These are phyloP conservation scores for Balakata baccata DNA, from an alignment of 345 rosid species.

Conservation along the genomic window DNA sequence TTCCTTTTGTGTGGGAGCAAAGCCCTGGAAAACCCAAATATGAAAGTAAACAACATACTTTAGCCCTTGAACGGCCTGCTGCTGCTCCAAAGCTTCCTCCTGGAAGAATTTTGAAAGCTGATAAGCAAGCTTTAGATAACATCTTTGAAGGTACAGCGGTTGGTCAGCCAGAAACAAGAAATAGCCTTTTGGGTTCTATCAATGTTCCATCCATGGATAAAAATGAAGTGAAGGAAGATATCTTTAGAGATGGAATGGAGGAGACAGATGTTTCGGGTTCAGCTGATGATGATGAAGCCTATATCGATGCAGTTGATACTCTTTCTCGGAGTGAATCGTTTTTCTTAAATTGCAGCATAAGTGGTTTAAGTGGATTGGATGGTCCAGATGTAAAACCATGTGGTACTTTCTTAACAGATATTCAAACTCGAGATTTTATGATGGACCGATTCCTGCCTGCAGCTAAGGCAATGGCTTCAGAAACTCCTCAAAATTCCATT, in stretches of 20 bases:
- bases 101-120: conserved; percentile 45
- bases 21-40: conserved; percentile 78
- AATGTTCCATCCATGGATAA: conserved; percentile 14
- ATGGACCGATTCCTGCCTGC: conserved; percentile 93
- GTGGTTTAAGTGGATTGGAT: conserved; percentile 55
- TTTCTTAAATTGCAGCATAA: conserved; percentile 54
- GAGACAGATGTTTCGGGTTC: conserved; percentile 29
- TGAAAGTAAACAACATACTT: conserved; percentile 36
- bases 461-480: conserved; percentile 84
- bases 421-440: conserved; percentile 67
- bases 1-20: conserved; percentile 89
- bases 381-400: conserved; percentile 45
- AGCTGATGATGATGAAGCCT: conserved; percentile 37
- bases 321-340: conserved; percentile 58
- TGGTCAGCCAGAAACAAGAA: conserved; percentile 11
- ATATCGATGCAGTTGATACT: conserved; percentile 52
- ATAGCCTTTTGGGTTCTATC: conserved; percentile 14
- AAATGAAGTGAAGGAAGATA: conserved; percentile 20
- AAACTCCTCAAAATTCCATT: conserved; percentile 44
- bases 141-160: conserved; percentile 20
- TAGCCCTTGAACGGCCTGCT: conserved; percentile 30
- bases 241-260: conserved; percentile 27
- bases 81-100: conserved; percentile 83
- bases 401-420: conserved; percentile 49
- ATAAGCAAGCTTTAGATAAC: conserved; percentile 27